Conservation (phyloP, 1,284 basidiomycete species). For the Cryptococcus depauperatus region DNA sequence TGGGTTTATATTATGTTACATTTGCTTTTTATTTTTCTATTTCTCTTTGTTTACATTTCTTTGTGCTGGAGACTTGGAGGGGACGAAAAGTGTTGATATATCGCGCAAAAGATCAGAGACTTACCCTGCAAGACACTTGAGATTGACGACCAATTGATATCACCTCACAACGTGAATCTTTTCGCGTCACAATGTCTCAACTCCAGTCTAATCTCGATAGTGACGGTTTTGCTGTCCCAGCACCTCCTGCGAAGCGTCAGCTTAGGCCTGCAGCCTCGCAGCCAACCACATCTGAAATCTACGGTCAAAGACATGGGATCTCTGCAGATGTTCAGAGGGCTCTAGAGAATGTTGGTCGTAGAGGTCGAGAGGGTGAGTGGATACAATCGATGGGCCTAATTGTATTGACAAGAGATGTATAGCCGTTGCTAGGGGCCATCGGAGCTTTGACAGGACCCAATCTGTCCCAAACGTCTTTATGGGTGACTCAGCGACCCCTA, state of each 20-base stretch:
- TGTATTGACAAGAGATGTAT: neutral
- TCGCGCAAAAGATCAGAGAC: no score
- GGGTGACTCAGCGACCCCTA: slow-evolving; percentile 5
- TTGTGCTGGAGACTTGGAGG: no score
- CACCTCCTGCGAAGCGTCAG: slow-evolving; percentile 20
- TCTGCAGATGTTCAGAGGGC: slow-evolving; percentile 23
- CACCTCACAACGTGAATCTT: no score
- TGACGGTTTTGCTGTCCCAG: slow-evolving; percentile 11
- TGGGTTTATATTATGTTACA: no score
- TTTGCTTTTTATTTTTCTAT: no score
- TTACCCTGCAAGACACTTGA: no score
- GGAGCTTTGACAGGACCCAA: slow-evolving; percentile 30
- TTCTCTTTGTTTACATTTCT: no score
- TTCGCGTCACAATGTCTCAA: neutral
- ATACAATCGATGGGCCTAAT: neutral
- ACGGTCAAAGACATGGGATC: slow-evolving; percentile 31
- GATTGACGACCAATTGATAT: no score
- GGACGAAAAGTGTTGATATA: no score
- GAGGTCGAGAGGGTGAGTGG: slow-evolving; percentile 31
- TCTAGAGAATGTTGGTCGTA: slow-evolving; percentile 29
- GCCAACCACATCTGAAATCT: slow-evolving; percentile 34
- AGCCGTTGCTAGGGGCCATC: slow-evolving; percentile 15
- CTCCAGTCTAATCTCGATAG: neutral
- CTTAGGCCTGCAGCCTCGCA: slow-evolving; percentile 19
- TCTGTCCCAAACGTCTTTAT: slow-evolving; percentile 22